Percentiles rank a stretch among this genome's conserved stretches.
These are phyloP conservation scores for Darksidea phi DNA, from an alignment of 495 filamentous ascomycete species.

Conservation along the genomic window DNA sequence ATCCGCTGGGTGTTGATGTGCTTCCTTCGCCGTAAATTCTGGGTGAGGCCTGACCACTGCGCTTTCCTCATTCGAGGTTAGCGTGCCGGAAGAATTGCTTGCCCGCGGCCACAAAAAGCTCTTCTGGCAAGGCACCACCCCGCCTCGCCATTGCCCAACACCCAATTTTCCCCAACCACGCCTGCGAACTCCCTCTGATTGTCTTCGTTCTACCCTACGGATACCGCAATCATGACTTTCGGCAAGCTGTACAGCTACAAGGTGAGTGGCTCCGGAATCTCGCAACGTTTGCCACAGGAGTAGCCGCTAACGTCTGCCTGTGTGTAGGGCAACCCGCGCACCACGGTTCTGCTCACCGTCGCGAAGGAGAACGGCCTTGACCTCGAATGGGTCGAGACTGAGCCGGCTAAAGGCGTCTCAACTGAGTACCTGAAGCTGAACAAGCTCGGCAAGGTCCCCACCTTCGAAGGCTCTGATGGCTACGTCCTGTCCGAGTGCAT, in stretches of 20 bases:
- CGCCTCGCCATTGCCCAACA: slow-evolving; percentile 9
- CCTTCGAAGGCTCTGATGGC: slow-evolving; percentile 90
- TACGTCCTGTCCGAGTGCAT: slow-evolving; percentile 85
- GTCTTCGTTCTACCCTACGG: slow-evolving; percentile 23
- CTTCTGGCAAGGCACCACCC: slow-evolving; percentile 3
- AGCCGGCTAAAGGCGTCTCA: slow-evolving; percentile 57
- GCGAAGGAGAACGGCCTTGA: slow-evolving; percentile 95
- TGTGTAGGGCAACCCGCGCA: slow-evolving; percentile 79
- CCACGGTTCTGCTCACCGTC: slow-evolving; percentile 80
- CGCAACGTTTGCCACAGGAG: not conserved
- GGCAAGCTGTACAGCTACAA: slow-evolving; percentile 89
- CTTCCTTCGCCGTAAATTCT: not conserved
- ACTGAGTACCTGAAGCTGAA: slow-evolving; percentile 81
- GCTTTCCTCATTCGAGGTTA: not conserved
- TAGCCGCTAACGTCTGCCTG: slow-evolving; percentile 34
- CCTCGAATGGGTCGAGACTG: slow-evolving; percentile 73
- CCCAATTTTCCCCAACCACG: slow-evolving; percentile 3
- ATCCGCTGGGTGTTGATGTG: not conserved
- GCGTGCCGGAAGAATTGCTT: not conserved
- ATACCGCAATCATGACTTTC: slow-evolving; percentile 70
- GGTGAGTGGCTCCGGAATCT: slow-evolving; percentile 55
- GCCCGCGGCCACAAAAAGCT: slow-evolving; percentile 3
- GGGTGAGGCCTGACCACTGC: not conserved
- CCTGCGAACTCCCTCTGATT: slow-evolving; percentile 3
- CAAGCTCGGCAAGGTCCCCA: slow-evolving; percentile 84